Evolutionary conservation across 75 land plant species (phyloP).

Genomic region (Pinus albicaulis): DNA sequence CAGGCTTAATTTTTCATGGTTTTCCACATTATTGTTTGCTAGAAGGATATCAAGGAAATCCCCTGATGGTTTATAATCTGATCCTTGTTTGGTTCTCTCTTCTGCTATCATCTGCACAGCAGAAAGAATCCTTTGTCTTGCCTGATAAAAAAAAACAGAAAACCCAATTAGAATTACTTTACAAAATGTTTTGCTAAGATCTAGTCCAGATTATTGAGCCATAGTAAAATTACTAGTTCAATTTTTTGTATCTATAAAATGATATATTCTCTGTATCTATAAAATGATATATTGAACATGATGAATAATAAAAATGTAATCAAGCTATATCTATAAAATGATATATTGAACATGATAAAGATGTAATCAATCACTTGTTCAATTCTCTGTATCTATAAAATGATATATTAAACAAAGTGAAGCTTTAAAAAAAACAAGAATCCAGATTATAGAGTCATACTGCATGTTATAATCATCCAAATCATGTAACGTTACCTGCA

Average conservation of each 20-base stretch:
- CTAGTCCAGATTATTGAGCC: no score
- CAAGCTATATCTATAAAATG: no score
- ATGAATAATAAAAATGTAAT: no score
- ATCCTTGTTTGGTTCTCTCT: slow-evolving; percentile 19
- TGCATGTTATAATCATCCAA: not conserved
- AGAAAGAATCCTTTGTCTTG: slow-evolving; percentile 42
- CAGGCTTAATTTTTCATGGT: slow-evolving; percentile 51
- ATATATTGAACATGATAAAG: no score
- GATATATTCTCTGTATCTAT: no score
- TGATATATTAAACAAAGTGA: no score
- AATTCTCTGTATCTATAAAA: no score
- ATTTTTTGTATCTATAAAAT: no score
- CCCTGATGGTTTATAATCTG: not conserved
- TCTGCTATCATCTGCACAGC: slow-evolving; percentile 40
- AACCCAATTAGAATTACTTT: not conserved
- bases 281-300: no score
- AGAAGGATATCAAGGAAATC: slow-evolving; percentile 60
- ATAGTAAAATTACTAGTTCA: no score
- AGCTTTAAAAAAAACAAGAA: no score
- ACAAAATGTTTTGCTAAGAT: not conserved
- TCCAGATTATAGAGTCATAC: not conserved
- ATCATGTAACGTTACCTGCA: slow-evolving; percentile 30
- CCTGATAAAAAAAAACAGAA: slow-evolving; percentile 23
- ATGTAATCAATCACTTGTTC: no score
- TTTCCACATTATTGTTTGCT: slow-evolving; percentile 14